Evolutionary conservation across 2,329 filamentous ascomycete species (phyloP), one percentile per base, ranked within the genome.

Genomic region (Neonectria hederae): DNA sequence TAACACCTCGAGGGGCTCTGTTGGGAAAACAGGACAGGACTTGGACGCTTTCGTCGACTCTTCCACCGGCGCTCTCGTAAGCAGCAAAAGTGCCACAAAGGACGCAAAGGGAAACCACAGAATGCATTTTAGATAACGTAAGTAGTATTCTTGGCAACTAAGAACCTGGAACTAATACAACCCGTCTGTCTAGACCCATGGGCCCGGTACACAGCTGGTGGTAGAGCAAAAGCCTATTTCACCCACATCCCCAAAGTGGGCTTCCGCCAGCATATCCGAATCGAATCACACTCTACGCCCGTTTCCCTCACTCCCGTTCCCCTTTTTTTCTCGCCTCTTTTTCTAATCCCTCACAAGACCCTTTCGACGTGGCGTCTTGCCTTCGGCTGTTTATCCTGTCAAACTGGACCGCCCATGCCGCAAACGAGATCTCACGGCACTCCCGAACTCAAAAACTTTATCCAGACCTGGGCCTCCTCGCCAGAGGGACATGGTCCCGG

Each of bases 381-480:
- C 64, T 68, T 71, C 69, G 68, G 67, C 52, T 70, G 66, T 55
- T 30, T 26, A 65, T 69, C 63, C 58, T 69, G 62, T 63, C 62
- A 63, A 63, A 48, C 54, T 54, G 46, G 59, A 46, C 52, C 52
- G 55, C 17, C 13, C 53, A 28, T 21, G 13, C 13, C 49, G 13
- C 30, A 24, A 43, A 32, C 49, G 14, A 30, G 22, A 43, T 49
- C 40, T 48, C 42, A 62, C 49, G 30, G 30, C 32, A 43, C 49
- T 43, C 49, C 48, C 52, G 51, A 70, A 65, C 67, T 63, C 57
- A 66, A 67, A 65, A 52, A 48, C 48, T 53, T 54, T 54, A 56
- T 54, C 35, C 40, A 53, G 53, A 59, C 32, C 49, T 63, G 30
- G 35, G 26, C 21, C 61, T 55, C 45, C 40, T 35, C 46, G 54